Conservation (phyloP, 495 filamentous ascomycete species). For the Neurospora discreta region DNA sequence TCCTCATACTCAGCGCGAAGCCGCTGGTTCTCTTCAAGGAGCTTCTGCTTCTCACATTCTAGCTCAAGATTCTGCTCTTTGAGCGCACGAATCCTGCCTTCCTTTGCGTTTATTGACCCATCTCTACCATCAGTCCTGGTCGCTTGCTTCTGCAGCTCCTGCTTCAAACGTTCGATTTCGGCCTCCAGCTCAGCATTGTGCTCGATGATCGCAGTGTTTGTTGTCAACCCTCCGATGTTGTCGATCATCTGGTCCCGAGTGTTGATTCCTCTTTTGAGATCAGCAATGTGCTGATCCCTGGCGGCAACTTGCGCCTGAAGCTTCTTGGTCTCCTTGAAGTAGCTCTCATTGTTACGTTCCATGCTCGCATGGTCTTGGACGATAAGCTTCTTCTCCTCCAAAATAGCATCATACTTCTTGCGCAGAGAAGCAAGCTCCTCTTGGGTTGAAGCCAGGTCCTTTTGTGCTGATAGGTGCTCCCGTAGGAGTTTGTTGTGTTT, state of each 20-base stretch:
- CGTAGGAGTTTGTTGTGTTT: conserved; percentile 28
- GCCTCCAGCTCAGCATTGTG: conserved; percentile 25
- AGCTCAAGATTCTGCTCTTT: conserved; percentile 28
- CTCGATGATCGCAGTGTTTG: conserved; percentile 22
- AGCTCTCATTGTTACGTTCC: conserved; percentile 34
- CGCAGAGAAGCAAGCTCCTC: conserved; percentile 25
- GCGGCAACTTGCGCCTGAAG: conserved; percentile 30
- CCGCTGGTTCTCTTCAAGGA: conserved; percentile 19
- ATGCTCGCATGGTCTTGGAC: conserved; percentile 32
- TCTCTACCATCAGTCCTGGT: conserved; percentile 15
- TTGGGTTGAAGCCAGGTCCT: conserved; percentile 23
- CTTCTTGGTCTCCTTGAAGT: conserved; percentile 35
- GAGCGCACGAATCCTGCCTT: conserved; percentile 16
- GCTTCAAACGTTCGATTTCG: conserved; percentile 23
- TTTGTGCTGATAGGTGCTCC: conserved; percentile 23
- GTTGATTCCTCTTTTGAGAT: conserved; percentile 24
- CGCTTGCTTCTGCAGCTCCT: conserved; percentile 17
- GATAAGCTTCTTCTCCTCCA: conserved; percentile 29
- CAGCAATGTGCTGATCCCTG: conserved; percentile 24
- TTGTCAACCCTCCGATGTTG: conserved; percentile 21
- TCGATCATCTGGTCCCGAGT: conserved; percentile 23
- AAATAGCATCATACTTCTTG: conserved; percentile 16
- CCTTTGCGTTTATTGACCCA: conserved; percentile 15
- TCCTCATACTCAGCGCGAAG: conserved; percentile 19
- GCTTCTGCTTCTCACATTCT: conserved; percentile 20